A percentile compares a stretch with the other conserved stretches of the same genome.
Evolutionary conservation across 345 rosid genomes (phyloP).

Genomic region (Theobroma cacao): DNA sequence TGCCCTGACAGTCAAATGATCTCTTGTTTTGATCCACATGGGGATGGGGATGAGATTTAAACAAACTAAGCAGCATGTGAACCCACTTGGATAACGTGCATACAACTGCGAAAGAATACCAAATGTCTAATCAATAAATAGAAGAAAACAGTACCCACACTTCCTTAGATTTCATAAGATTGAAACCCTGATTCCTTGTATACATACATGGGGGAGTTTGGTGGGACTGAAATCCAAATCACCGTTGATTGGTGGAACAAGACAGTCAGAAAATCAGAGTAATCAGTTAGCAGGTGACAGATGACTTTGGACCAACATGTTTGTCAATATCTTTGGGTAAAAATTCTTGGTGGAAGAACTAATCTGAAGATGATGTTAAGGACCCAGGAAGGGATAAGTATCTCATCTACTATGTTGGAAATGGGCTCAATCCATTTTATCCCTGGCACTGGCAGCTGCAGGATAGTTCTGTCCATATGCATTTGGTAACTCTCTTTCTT

Average conservation of each 20-base stretch:
- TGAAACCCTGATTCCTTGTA: not conserved
- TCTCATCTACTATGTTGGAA: not conserved
- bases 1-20: conserved; percentile 17
- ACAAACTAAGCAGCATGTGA: not conserved
- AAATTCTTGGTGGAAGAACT: too few species aligned
- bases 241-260: not conserved
- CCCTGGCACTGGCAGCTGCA: not conserved
- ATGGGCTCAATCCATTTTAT: not conserved
- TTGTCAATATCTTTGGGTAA: not conserved
- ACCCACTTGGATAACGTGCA: not conserved
- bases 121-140: not conserved
- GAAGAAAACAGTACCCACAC: not conserved
- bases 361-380: not conserved
- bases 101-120: not conserved
- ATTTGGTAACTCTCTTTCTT: not conserved
- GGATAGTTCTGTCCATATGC: not conserved
- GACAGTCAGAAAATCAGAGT: not conserved
- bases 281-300: not conserved
- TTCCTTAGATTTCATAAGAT: not conserved
- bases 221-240: not conserved
- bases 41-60: not conserved
- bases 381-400: not conserved
- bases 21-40: not conserved
- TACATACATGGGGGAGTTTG: not conserved
- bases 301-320: not conserved